These are phyloP conservation scores for Rosa persica DNA, from an alignment of 306 rosid species.

Conservation along the genomic window DNA sequence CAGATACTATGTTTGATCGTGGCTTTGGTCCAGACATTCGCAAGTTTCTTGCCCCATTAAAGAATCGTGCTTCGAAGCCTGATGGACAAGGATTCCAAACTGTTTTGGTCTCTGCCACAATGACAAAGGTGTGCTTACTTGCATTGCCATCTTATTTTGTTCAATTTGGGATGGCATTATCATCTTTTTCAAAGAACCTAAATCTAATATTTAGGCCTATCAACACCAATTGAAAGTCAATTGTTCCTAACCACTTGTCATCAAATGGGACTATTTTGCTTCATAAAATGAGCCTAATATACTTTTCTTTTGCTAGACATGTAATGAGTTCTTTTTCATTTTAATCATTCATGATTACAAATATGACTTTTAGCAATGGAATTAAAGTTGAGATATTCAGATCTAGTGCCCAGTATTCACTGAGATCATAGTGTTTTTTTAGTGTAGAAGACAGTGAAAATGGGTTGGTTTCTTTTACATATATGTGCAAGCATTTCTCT, in stretches of 20 bases:
- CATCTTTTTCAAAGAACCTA: background rate
- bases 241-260: background rate
- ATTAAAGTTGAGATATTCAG: background rate
- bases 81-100: constrained; percentile 81
- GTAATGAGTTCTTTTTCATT: background rate
- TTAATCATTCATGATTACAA: background rate
- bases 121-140: constrained; percentile 66
- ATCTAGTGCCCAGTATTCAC: background rate
- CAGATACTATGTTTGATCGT: constrained; percentile 97
- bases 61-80: constrained; percentile 61
- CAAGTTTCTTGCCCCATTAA: constrained; percentile 78
- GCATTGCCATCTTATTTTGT: constrained; percentile 23
- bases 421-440: background rate
- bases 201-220: background rate
- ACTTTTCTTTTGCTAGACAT: background rate
- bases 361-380: background rate
- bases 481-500: background rate
- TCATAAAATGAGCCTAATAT: background rate
- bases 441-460: background rate
- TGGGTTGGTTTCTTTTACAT: background rate
- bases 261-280: background rate
- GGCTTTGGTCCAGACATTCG: constrained; percentile 98
- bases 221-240: background rate
- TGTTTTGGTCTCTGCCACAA: constrained; percentile 89
- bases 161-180: background rate